These are phyloP conservation scores for Globisporangium recalcitrans DNA, from an alignment of 352 stramenopile species.

Conservation along the genomic window DNA sequence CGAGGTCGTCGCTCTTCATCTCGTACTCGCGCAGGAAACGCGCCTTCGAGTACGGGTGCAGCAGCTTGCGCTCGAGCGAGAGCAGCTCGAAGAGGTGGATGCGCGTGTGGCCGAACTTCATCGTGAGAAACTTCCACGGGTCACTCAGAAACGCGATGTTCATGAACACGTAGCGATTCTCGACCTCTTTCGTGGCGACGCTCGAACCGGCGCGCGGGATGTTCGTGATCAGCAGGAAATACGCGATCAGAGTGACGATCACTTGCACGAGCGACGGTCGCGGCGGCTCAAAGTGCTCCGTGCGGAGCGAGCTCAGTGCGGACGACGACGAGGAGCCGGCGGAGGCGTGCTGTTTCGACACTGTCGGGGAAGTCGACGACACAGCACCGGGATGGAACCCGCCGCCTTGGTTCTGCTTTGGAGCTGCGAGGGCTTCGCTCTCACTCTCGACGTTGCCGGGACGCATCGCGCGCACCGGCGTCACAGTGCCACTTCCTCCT, in stretches of 20 bases:
- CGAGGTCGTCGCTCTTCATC: slow-evolving; percentile 31
- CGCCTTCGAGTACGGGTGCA: slow-evolving; percentile 46
- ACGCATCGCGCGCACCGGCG: slow-evolving; percentile 1
- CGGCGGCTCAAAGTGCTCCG: slow-evolving; percentile 20
- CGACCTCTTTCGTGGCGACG: slow-evolving; percentile 18
- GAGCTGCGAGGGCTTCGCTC: not conserved
- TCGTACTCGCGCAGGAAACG: slow-evolving; percentile 49
- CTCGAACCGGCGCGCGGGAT: slow-evolving; percentile 32
- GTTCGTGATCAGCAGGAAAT: slow-evolving; percentile 42
- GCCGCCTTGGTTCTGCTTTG: not conserved
- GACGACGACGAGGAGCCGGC: not conserved
- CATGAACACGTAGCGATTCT: slow-evolving; percentile 45
- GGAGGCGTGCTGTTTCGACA: slow-evolving; percentile 2
- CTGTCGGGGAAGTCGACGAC: not conserved
- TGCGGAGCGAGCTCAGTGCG: slow-evolving; percentile 15
- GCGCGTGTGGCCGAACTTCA: slow-evolving; percentile 44
- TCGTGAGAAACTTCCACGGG: slow-evolving; percentile 43
- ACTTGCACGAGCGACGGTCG: slow-evolving; percentile 23
- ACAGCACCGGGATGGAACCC: not conserved
- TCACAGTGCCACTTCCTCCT: slow-evolving; percentile 3
- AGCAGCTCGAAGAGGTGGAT: slow-evolving; percentile 35
- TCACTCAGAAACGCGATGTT: slow-evolving; percentile 54
- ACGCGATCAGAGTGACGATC: slow-evolving; percentile 31
- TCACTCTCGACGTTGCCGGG: slow-evolving; percentile 7
- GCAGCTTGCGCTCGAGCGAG: slow-evolving; percentile 28